Percentiles rank a stretch among this genome's conserved stretches.
Conservation (phyloP, 495 filamentous ascomycete species). For the Hypomontagnella submonticulosa region DNA sequence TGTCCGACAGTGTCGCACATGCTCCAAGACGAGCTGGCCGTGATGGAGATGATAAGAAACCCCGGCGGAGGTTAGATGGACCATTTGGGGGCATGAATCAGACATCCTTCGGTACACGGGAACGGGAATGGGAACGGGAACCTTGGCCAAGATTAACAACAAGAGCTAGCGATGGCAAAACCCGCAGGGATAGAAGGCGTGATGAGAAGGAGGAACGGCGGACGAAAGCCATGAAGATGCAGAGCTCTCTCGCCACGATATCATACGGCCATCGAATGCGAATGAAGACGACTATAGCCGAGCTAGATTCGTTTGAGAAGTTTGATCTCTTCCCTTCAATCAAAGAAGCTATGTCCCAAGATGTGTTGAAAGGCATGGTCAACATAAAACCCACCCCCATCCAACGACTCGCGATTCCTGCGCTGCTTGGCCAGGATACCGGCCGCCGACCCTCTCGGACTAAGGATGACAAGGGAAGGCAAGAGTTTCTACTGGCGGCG, state of each 20-base stretch:
- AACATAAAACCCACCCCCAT: slow-evolving; percentile 85
- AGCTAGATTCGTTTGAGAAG: slow-evolving; percentile 79
- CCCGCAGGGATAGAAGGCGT: slow-evolving; percentile 49
- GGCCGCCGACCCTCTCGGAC: slow-evolving; percentile 28
- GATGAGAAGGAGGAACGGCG: slow-evolving; percentile 53
- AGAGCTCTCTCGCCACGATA: slow-evolving; percentile 76
- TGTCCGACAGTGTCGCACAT: slow-evolving; percentile 76
- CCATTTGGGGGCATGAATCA: slow-evolving; percentile 86
- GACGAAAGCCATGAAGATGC: slow-evolving; percentile 94
- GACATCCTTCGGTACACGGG: slow-evolving; percentile 60
- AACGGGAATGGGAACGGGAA: slow-evolving; percentile 28
- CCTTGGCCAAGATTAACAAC: slow-evolving; percentile 51
- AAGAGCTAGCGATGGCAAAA: slow-evolving; percentile 38
- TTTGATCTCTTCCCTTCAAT: slow-evolving; percentile 79
- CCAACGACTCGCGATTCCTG: slow-evolving; percentile 87
- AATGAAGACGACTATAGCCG: slow-evolving; percentile 75
- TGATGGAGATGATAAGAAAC: slow-evolving; percentile 49
- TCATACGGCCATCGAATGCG: slow-evolving; percentile 75
- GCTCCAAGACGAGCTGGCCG: slow-evolving; percentile 57
- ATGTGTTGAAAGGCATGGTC: slow-evolving; percentile 76
- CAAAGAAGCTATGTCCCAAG: slow-evolving; percentile 74
- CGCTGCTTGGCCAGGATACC: slow-evolving; percentile 65
- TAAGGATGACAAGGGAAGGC: slow-evolving; percentile 52
- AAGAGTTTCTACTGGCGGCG: slow-evolving; percentile 88
- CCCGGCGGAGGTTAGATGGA: slow-evolving; percentile 57